A percentile compares a stretch with the other conserved stretches of the same genome.
Conservation (phyloP, 2,329 filamentous ascomycete species). For the Pseudogymnoascus sp. region DNA sequence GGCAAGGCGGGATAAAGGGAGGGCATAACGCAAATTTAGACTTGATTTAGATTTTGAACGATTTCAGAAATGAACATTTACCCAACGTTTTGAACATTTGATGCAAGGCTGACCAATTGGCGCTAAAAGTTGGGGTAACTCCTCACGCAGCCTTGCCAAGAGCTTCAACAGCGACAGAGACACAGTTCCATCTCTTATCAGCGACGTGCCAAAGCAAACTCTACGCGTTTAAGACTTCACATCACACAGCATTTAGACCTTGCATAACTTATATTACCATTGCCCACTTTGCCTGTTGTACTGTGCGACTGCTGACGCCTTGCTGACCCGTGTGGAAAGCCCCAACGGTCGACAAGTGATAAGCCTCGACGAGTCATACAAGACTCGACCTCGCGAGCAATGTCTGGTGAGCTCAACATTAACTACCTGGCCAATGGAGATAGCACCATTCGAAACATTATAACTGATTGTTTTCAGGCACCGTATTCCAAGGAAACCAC, state of each 20-base stretch:
- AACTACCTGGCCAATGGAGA: not conserved
- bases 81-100: not conserved
- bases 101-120: conserved; percentile 6
- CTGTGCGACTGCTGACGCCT: not conserved
- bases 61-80: not conserved
- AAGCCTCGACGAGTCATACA: conserved; percentile 7
- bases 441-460: not conserved
- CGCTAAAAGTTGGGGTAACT: conserved; percentile 11
- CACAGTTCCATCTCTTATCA: conserved; percentile 6
- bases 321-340: not conserved
- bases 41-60: conserved; percentile 3
- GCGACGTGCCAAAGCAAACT: conserved; percentile 2
- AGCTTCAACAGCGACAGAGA: not conserved
- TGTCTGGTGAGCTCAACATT: conserved; percentile 2
- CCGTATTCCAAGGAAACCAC: not conserved
- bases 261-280: not conserved
- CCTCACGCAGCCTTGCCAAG: conserved; percentile 8
- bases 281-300: not conserved
- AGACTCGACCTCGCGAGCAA: not conserved
- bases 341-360: not conserved
- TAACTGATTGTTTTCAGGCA: not conserved
- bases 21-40: conserved; percentile 4
- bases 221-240: not conserved
- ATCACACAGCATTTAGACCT: not conserved
- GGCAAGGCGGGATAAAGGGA: conserved; percentile 25